Conservation (phyloP, 169 alveolate genomes). For the Babesia bigemina region DNA sequence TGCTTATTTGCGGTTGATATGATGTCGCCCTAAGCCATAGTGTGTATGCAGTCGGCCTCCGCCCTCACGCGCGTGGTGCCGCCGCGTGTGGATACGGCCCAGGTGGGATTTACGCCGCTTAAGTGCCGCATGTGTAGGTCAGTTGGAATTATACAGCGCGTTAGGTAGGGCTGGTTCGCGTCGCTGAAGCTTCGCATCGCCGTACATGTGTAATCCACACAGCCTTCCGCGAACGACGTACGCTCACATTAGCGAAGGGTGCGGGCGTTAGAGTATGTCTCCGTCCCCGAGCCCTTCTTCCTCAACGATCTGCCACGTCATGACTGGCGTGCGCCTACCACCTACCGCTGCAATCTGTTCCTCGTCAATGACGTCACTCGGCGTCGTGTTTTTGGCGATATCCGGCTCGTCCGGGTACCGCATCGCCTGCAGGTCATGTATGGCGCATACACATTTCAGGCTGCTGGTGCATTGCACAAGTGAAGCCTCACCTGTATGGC, state of each 20-base stretch:
- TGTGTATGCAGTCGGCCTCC: not conserved
- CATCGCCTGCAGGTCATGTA: slow-evolving; percentile 51
- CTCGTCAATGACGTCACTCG: slow-evolving; percentile 12
- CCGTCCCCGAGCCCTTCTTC: slow-evolving; percentile 29
- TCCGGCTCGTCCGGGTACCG: slow-evolving; percentile 69
- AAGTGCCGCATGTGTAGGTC: too few relatives aligned
- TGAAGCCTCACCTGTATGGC: slow-evolving; percentile 81
- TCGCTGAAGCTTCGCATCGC: too few relatives aligned
- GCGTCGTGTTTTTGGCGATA: not conserved
- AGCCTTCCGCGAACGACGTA: too few relatives aligned
- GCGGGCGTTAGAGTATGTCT: not conserved
- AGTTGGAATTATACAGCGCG: too few relatives aligned
- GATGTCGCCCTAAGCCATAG: not conserved
- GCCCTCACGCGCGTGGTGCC: not conserved
- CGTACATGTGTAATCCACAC: too few relatives aligned
- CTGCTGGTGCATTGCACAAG: not conserved
- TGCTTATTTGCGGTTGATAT: not conserved
- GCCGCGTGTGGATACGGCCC: too few relatives aligned
- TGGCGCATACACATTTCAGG: not conserved
- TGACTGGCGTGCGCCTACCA: not conserved
- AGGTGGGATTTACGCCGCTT: too few relatives aligned
- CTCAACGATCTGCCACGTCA: slow-evolving; percentile 6
- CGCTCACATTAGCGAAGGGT: too few relatives aligned
- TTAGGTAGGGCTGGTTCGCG: too few relatives aligned
- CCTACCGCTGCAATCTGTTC: slow-evolving; percentile 33